Base-by-base conservation (phyloP, 805 yeast species). In the Suhomyces vadensis region DNA sequence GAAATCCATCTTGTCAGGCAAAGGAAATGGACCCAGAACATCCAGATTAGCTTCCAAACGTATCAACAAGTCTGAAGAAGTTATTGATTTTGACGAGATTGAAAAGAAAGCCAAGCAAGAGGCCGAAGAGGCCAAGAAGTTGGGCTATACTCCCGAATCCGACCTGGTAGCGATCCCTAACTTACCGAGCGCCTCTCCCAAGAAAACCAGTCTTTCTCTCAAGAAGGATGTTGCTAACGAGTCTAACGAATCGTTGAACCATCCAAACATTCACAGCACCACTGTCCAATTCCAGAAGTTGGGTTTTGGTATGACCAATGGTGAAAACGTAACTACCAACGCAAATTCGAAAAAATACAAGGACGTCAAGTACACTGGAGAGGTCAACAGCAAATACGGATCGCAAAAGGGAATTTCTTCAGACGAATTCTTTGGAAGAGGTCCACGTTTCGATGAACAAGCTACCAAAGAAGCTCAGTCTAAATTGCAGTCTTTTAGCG, bases 361-460 rank as follows among this genome's bases (percentile, higher is more conserved):
- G 29, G 83, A 79, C 35, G 79, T 78, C 43, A 74, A 75, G 54
- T 85, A 85, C 61, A 81, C 89, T 1, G 94, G 94, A 27, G 83
- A 83, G 52, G 86, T 86, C 23, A 81, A 79, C 29, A 74, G 72
- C 57, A 87, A 89, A 69, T 94, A 78, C 61, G 97, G 97, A 44
- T 72, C 71, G 31, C 97, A 91, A 63, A 92, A 88, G 76, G 96
- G 91, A 38, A 94, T 94, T 51, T 94, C 98, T 0, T 91, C 97
- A 1, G 98, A 94, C 67, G 95, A 91, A 69, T 81, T 79, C 58
- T 94, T 94, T 65, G 97, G 97, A 14, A 83, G 96, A 58, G 92
- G 91, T 35, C 76, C 75, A 2, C 71, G 82, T 20, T 88, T 79
- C 58, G 97, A 89, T 57, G 85, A 86, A 52, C 74, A 73, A 2